Evolutionary conservation across 176 grass and related monocot genomes (phyloP).

Genomic region (Oryza meridionalis): DNA sequence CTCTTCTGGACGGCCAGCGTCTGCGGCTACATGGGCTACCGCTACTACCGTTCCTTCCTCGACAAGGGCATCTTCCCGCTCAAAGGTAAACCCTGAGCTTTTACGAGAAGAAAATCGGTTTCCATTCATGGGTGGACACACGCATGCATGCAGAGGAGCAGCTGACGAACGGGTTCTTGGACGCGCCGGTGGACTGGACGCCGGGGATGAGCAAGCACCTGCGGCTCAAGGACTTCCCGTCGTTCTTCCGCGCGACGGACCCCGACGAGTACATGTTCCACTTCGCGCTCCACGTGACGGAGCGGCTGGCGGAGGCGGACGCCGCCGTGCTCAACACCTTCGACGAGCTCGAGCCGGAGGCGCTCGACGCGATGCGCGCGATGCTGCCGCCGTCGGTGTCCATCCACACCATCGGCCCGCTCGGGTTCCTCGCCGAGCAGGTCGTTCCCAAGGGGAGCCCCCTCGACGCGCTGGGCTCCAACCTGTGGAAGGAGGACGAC

Average conservation of each 20-base stretch:
- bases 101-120: not conserved
- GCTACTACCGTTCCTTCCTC: conserved; percentile 40
- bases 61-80: conserved; percentile 61
- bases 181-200: conserved; percentile 44
- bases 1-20: conserved; percentile 57
- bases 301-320: conserved; percentile 26
- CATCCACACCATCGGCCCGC: conserved; percentile 45
- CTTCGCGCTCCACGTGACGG: conserved; percentile 32
- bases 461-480: conserved; percentile 27
- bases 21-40: conserved; percentile 50
- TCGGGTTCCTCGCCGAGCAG: conserved; percentile 38
- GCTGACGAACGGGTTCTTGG: conserved; percentile 50
- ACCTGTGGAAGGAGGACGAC: conserved; percentile 51
- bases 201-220: conserved; percentile 44
- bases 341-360: conserved; percentile 47
- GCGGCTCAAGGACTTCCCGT: conserved; percentile 51
- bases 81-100: conserved; percentile 36
- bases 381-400: conserved; percentile 6
- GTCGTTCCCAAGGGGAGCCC: not conserved
- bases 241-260: conserved; percentile 47
- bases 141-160: conserved; percentile 45
- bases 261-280: conserved; percentile 40
- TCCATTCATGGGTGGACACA: not conserved
- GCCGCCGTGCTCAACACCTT: conserved; percentile 52
- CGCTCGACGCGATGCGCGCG: conserved; percentile 32